Evolutionary conservation across 2,329 filamentous ascomycete species (phyloP), one percentile per base, ranked within the genome.

Genomic region (Scedosporium minutisporum): DNA sequence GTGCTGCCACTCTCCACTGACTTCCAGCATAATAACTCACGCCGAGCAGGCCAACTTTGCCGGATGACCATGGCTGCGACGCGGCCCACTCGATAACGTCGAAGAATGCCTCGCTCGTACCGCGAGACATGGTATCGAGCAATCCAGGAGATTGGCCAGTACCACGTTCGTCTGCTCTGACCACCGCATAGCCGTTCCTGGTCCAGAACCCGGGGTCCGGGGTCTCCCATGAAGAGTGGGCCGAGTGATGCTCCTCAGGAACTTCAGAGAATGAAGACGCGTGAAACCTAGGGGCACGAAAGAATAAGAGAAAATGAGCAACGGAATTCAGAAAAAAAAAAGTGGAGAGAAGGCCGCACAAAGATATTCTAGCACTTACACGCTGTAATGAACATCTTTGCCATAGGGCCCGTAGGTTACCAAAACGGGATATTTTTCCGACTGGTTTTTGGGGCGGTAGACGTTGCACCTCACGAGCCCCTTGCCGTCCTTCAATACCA

Each of bases 321-420:
- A 4, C 4, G 51, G 12, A 14, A 1, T n/a, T 14, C 21, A 55
- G 21, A 25, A 23, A 1, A 12, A 5, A 6, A 57, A 33, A 33
- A n/a, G 29, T 33, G 29, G 29, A 33, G 29, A 9, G 6, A 9
- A 9, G 29, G 6, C 29, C 6, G 29, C 29, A 33, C 29, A 9
- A 46, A 46, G 44, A 21, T 14, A 14, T 5, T 3, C 48, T 53
- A n/a, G 65, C 60, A 61, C 72, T 66, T 67, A 78, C 75, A 79
- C 75, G 63, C 77, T 76, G 69, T 90, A 90, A 21, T 78, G 82
- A 44, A 89, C 87, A 66, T 90, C 87, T 67, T 91, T 90, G 57
- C 87, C 87, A 65, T 90, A 90, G 0, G 88, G 88, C 0, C 87
- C 87, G 65, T 90, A 90, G 0, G 87, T 90, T 1, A 88, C 82